Percentiles rank a stretch among this genome's conserved stretches.
Evolutionary conservation across 495 filamentous ascomycete species (phyloP).

Genomic region (Talaromyces nanjingensis): DNA sequence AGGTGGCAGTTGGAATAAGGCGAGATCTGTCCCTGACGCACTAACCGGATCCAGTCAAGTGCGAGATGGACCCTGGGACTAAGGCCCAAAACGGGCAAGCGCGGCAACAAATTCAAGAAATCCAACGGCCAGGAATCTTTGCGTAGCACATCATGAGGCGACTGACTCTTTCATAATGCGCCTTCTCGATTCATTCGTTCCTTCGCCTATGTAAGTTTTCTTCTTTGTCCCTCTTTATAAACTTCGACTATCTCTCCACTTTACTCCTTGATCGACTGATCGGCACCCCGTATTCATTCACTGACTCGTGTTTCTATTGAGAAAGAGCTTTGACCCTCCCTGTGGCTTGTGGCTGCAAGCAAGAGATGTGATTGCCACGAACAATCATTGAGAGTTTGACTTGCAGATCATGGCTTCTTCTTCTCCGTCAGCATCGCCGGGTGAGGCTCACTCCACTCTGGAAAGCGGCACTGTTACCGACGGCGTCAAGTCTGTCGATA

Average conservation of each 20-base stretch:
- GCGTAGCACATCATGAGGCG: not conserved
- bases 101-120: not conserved
- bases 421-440: not conserved
- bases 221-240: not conserved
- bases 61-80: not conserved
- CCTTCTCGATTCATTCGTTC: not conserved
- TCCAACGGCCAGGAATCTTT: not conserved
- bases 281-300: not conserved
- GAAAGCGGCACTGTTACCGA: not conserved
- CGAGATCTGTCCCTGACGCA: not conserved
- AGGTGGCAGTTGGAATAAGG: too few species aligned
- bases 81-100: not conserved
- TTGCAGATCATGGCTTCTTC: not conserved
- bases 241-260: not conserved
- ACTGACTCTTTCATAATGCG: not conserved
- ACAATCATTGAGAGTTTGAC: not conserved
- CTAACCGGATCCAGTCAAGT: not conserved
- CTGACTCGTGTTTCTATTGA: not conserved
- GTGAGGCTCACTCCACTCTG: not conserved
- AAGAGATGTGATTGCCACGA: not conserved
- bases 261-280: not conserved
- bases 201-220: not conserved
- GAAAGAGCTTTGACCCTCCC: not conserved
- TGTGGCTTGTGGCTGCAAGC: not conserved
- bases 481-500: not conserved